phyloP scores from a whole-genome alignment of 2,329 filamentous ascomycete species.

The Monilinia polystroma region DNA sequence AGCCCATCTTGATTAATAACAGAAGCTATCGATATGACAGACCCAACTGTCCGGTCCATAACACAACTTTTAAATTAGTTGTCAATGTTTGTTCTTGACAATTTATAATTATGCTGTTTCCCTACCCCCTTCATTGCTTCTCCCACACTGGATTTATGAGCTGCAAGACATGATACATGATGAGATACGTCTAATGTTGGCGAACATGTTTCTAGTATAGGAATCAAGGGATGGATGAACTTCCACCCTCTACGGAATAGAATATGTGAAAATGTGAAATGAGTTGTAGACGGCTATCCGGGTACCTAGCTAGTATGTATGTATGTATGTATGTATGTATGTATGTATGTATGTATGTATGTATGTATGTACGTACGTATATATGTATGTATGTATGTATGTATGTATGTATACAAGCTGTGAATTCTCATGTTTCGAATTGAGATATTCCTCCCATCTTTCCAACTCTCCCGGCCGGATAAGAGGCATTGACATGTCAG shows the following conservation, averaged over 20 bases:
- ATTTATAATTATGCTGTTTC: not conserved
- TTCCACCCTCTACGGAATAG: not conserved
- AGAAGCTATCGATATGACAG: not conserved
- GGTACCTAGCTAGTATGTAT: too few relatives aligned
- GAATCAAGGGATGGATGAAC: slow-evolving; percentile 1
- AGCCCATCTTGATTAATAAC: not conserved
- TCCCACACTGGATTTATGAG: not conserved
- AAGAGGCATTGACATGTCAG: not conserved
- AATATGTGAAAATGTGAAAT: not conserved
- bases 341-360: not conserved
- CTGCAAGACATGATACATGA: not conserved
- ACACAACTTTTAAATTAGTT: slow-evolving; percentile 2
- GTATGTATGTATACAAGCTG: not conserved
- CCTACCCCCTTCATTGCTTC: not conserved
- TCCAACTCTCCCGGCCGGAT: not conserved
- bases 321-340: too few relatives aligned
- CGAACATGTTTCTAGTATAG: not conserved
- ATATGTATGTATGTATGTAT: too few relatives aligned
- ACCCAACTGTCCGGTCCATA: not conserved
- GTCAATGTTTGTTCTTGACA: not conserved
- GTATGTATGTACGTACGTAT: not conserved
- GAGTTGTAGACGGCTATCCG: not conserved
- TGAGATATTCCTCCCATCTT: slow-evolving; percentile 1
- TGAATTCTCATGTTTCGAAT: slow-evolving; percentile 10
- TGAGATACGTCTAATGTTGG: not conserved